A percentile compares a stretch with the other conserved stretches of the same genome.
These are phyloP conservation scores for Pyricularia pennisetigena DNA, from an alignment of 2,329 filamentous ascomycete genomes.

Conservation along the genomic window DNA sequence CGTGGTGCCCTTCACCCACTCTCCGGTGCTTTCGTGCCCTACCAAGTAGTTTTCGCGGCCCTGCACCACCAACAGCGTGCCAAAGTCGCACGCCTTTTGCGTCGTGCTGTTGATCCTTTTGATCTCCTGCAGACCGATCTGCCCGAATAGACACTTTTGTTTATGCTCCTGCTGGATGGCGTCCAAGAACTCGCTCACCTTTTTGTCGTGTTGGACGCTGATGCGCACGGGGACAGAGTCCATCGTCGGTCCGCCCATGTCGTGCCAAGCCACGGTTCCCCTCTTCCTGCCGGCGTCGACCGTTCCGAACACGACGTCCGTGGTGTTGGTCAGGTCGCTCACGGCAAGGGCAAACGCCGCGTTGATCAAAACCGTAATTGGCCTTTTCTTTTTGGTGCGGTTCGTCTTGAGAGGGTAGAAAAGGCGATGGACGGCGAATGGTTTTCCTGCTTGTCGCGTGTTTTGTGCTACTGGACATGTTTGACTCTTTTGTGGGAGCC, in stretches of 20 bases:
- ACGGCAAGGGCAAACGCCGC: background rate
- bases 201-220: constrained; percentile 3
- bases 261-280: constrained; percentile 13
- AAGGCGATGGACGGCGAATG: too few relatives aligned
- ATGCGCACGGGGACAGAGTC: constrained; percentile 19
- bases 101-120: background rate
- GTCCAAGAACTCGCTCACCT: background rate
- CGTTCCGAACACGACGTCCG: constrained; percentile 15
- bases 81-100: background rate
- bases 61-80: background rate
- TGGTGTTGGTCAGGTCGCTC: background rate
- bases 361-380: background rate
- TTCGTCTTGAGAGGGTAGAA: too few relatives aligned
- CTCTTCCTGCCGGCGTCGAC: constrained; percentile 18
- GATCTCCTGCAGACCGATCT: background rate
- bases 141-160: background rate
- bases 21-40: too few relatives aligned
- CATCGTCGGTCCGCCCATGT: constrained; percentile 19
- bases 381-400: too few relatives aligned
- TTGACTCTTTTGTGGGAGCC: too few relatives aligned
- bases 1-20: too few relatives aligned
- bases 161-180: background rate
- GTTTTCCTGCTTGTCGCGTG: too few relatives aligned
- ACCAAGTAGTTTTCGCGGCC: too few relatives aligned
- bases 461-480: too few relatives aligned